Evolutionary conservation across 306 rosid species (phyloP).

Genomic region (Senna siamea): DNA sequence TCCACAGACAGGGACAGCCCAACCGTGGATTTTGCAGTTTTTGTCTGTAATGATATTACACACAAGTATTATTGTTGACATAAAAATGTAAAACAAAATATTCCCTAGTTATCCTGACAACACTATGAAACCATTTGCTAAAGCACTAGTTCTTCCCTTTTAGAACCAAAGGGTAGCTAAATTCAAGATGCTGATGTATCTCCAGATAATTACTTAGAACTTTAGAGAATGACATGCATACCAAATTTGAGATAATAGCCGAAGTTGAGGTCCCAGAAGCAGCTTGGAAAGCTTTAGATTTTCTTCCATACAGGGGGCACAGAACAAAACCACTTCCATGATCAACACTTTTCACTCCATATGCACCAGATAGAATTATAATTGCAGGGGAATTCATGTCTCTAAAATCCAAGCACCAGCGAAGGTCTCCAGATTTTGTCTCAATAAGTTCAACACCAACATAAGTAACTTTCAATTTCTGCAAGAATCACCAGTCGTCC

Average conservation of each 20-base stretch:
- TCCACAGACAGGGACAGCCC: constrained; percentile 87
- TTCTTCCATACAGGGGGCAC: constrained; percentile 94
- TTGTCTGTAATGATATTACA: constrained; percentile 64
- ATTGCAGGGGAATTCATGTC: constrained; percentile 93
- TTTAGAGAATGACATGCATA: constrained; percentile 43
- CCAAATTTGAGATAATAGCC: constrained; percentile 83
- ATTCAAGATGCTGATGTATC: constrained; percentile 31
- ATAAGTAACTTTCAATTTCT: constrained; percentile 89
- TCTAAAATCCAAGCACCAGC: constrained; percentile 99
- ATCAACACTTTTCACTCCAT: constrained; percentile 74
- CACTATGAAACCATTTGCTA: constrained; percentile 24
- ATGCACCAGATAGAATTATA: constrained; percentile 72
- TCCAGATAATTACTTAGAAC: constrained; percentile 19
- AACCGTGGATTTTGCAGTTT: constrained; percentile 89
- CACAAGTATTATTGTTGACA: constrained; percentile 32
- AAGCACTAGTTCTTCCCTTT: constrained; percentile 28
- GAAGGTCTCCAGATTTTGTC: constrained; percentile 83
- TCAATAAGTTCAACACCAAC: constrained; percentile 88
- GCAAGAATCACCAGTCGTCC: constrained; percentile 47
- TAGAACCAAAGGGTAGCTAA: constrained; percentile 29
- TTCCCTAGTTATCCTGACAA: constrained; percentile 17
- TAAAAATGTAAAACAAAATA: constrained; percentile 9
- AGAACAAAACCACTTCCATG: constrained; percentile 88
- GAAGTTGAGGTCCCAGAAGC: constrained; percentile 84
- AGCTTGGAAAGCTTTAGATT: constrained; percentile 94